Evolutionary conservation across 441 rosid species (phyloP), one percentile per base, ranked within the genome.

Genomic region (Gossypium davidsonii): DNA sequence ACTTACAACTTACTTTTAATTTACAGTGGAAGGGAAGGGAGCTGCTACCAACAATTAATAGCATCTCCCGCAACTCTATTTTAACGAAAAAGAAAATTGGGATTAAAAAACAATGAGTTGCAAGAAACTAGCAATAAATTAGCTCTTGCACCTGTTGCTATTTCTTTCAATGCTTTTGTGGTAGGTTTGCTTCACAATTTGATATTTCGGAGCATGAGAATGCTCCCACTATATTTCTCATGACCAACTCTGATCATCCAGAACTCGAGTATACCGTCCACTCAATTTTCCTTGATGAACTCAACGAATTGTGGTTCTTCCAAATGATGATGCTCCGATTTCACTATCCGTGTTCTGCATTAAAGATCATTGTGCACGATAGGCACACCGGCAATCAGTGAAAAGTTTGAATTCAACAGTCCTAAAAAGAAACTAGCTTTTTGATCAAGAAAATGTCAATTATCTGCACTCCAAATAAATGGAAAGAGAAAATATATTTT

Each of bases 311-410:
- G 85, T 89, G 31, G 95, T 89, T 80, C 97, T 89, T 70, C 96
- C 93, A 2, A 88, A 82, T 66, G 88, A 92, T 26, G 92, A 88
- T 55, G 94, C 87, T 78, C 98, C 98, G 7, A 94, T 92, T 72
- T 90, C 92, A 72, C 89, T 88, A 57, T 89, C 90, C 0, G 91
- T 88, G 75, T 89, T 94, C 98, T 94, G 91, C 81, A 64, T 53
- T 70, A n/a, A 60, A 58, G 70, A 23, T 51, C 14, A 64, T 21
- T 21, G 42, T 0, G 52, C 49, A 70, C 25, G 48, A 26, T 58
- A 14, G 39, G 48, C 62, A 31, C 14, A 3, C 2, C 44, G 26
- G 37, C 21, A 23, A 46, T 48, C 58, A 67, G 23, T 34, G 25
- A 18, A 63, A 63, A 63, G 51, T 39, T 12, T 2, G 14, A 25